Percentiles rank a stretch among this genome's conserved stretches.
phyloP scores from a whole-genome alignment of 345 rosid species.

The Erysimum cheiranthoides region DNA sequence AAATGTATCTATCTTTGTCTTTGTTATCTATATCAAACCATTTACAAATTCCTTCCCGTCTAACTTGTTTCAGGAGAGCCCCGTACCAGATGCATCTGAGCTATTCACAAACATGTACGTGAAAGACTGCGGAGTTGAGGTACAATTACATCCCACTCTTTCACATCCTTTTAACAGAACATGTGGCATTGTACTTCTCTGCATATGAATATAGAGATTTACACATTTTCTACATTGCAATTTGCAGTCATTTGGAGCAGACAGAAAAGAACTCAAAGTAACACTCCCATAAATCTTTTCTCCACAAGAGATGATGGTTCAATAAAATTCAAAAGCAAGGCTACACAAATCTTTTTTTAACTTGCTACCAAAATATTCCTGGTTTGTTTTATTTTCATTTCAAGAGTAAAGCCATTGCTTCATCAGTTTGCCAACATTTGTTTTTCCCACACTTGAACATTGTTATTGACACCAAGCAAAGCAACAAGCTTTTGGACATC shows the following conservation, averaged over 20 bases:
- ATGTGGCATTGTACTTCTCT: background rate
- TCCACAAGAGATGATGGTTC: constrained; percentile 1
- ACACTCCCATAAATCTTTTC: constrained; percentile 60
- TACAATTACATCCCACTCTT: constrained; percentile 41
- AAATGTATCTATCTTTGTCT: constrained; percentile 9
- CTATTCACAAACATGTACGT: constrained; percentile 81
- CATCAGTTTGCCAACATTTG: constrained; percentile 21
- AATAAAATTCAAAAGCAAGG: constrained; percentile 38
- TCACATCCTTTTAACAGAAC: background rate
- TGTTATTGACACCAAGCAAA: constrained; percentile 21
- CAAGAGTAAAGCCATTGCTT: constrained; percentile 32
- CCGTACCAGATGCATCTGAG: constrained; percentile 87
- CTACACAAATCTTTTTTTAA: constrained; percentile 14
- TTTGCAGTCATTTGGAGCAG: constrained; percentile 80
- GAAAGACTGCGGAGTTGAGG: constrained; percentile 84
- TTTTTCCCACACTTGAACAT: background rate
- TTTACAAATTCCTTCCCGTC: background rate
- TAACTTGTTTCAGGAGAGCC: constrained; percentile 73
- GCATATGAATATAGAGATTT: constrained; percentile 23
- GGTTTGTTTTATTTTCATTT: constrained; percentile 6
- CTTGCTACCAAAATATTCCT: constrained; percentile 33
- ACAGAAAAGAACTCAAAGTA: constrained; percentile 81
- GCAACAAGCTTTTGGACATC: constrained; percentile 22
- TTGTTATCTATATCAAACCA: background rate
- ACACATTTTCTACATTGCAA: constrained; percentile 1